Evolutionary conservation across 1,284 basidiomycete genomes (phyloP), one percentile per base, ranked within the genome.

Genomic region (Melampsora americana): DNA sequence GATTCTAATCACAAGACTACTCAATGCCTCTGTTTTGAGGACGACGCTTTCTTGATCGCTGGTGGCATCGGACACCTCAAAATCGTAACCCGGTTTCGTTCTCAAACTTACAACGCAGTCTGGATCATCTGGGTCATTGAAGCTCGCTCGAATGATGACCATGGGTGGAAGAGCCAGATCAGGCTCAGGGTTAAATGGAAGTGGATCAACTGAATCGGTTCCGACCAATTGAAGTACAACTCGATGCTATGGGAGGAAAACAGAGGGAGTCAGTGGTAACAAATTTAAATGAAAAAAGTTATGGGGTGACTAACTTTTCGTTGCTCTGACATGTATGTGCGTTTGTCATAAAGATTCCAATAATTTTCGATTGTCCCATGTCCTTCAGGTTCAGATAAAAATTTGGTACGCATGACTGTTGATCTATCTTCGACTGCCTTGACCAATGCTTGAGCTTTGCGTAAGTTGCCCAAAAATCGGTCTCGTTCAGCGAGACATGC

Each of bases 391-490:
- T 68, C 73, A 32, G 66, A 61, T 11, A 68, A 23, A 42, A 75
- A 75, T 53, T 68, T 67, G 20, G 73, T 75, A 1, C 66, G 50
- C 73, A 75, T 75, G 7, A 75, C 73, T 1, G 73, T 75, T 53
- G 73, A 75, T 60, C 66, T 64, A 62, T 68, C 73, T 44, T 75
- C 73, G 48, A 59, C 73, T 3, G 73, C 73, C 30, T 75, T 75
- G 42, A 75, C 90, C 61, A 87, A 87, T 4, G 92, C 91, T 81
- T 95, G 93, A 26, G 89, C 89, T 39, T 86, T 86, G 92, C 93
- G 95, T 9, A 94, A 82, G 80, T 91, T 92, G 78, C 92, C 88
- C 71, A 96, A 82, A 81, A 95, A 94, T n/a, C 90, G 87, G 67
- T 86, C 95, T 81, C 90, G 90, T 5, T 81, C 82, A 75, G 88